A percentile compares a stretch with the other conserved stretches of the same genome.
Conservation (phyloP, 169 alveolate genomes). For the Plasmodium coatneyi region DNA sequence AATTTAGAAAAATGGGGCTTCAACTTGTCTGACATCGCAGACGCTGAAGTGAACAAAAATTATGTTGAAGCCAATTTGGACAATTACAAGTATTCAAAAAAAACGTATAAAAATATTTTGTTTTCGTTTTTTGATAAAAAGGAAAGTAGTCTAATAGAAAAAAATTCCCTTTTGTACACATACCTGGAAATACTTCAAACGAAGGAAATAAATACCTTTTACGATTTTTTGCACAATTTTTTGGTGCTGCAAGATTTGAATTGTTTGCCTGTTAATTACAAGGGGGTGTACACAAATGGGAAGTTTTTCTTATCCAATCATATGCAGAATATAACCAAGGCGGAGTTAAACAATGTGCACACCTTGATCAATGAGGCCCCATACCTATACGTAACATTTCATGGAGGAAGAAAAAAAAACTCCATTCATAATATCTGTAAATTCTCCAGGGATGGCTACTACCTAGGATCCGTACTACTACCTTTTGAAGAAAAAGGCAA, state of each 20-base stretch:
- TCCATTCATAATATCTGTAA: constrained; percentile 70
- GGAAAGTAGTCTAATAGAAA: constrained; percentile 18
- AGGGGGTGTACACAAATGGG: constrained; percentile 53
- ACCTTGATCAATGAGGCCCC: constrained; percentile 55
- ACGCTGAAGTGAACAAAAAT: constrained; percentile 43
- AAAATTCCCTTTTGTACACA: constrained; percentile 53
- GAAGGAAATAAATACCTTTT: constrained; percentile 59
- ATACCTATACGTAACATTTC: constrained; percentile 64
- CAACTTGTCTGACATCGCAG: constrained; percentile 59
- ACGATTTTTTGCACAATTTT: constrained; percentile 62
- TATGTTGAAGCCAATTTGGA: constrained; percentile 41
- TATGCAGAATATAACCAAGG: not conserved
- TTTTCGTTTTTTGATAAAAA: constrained; percentile 44
- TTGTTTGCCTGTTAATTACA: constrained; percentile 64
- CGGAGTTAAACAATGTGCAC: constrained; percentile 9
- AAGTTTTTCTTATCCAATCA: constrained; percentile 32
- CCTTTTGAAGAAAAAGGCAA: constrained; percentile 74
- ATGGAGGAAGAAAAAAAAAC: constrained; percentile 75
- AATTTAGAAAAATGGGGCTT: constrained; percentile 74
- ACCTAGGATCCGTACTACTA: constrained; percentile 57
- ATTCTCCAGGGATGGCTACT: constrained; percentile 76
- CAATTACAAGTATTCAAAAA: constrained; percentile 60
- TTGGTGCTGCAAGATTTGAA: constrained; percentile 72
- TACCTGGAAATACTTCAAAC: constrained; percentile 48
- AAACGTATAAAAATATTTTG: constrained; percentile 65